Percentiles rank a stretch among this genome's conserved stretches.
Evolutionary conservation across 352 stramenopile genomes (phyloP).

Genomic region (Phytophthora sansomeana): DNA sequence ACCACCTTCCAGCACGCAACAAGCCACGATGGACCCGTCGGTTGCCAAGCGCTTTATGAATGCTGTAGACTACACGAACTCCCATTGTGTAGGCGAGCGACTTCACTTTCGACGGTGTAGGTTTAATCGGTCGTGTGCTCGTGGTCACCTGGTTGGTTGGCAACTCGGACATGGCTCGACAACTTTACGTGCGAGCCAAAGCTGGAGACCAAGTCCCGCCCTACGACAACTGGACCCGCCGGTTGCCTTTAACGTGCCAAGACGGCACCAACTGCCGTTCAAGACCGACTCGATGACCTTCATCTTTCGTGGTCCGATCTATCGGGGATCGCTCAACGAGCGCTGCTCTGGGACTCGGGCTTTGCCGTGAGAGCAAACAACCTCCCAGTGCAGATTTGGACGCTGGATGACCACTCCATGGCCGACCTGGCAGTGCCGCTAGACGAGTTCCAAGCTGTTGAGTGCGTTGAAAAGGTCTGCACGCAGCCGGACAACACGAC

Average conservation of each 20-base stretch:
- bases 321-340: constrained; percentile 3
- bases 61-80: constrained; percentile 14
- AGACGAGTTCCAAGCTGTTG: constrained; percentile 10
- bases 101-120: constrained; percentile 31
- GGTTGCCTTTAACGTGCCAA: constrained; percentile 13
- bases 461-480: constrained; percentile 15
- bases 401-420: constrained; percentile 19
- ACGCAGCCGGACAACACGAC: constrained; percentile 19
- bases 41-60: background rate
- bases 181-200: constrained; percentile 35
- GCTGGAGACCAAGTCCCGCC: background rate
- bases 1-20: no score
- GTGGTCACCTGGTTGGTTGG: no score
- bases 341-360: constrained; percentile 34
- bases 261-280: no score
- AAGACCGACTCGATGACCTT: background rate
- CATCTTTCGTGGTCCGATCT: no score
- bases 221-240: background rate
- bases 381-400: constrained; percentile 26
- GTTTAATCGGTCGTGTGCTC: background rate
- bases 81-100: constrained; percentile 3
- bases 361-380: constrained; percentile 9
- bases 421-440: constrained; percentile 22
- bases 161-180: constrained; percentile 34
- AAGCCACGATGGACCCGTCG: no score